Evolutionary conservation across 1,139 yeast genomes (phyloP).

Genomic region (Protomyces gravidus): DNA sequence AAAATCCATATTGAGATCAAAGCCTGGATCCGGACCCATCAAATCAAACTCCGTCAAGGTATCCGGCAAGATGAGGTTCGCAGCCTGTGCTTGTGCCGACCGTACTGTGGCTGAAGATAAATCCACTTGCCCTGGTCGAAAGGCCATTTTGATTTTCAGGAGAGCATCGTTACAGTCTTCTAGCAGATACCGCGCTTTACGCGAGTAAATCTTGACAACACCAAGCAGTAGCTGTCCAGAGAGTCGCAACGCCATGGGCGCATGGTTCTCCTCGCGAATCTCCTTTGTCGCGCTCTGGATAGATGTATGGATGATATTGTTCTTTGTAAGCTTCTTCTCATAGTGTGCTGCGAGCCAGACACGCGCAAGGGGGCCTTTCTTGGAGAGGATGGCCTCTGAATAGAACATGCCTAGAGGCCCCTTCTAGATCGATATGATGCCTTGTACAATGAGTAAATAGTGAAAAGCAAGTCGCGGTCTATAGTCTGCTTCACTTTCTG

Average conservation of each 20-base stretch:
- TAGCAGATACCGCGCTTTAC: constrained; percentile 76
- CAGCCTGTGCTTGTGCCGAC: constrained; percentile 42
- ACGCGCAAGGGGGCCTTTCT: constrained; percentile 73
- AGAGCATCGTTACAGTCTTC: constrained; percentile 83
- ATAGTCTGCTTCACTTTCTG: background rate
- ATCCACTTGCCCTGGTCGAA: constrained; percentile 50
- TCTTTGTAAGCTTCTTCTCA: constrained; percentile 73
- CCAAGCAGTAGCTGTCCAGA: constrained; percentile 88
- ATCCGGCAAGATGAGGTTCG: constrained; percentile 60
- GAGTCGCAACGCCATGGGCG: constrained; percentile 67
- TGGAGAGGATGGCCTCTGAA: constrained; percentile 35
- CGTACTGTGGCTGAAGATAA: constrained; percentile 47
- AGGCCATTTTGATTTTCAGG: constrained; percentile 67
- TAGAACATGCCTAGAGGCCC: constrained; percentile 21
- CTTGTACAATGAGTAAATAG: background rate
- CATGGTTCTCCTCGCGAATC: constrained; percentile 41
- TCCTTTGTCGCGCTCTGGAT: constrained; percentile 64
- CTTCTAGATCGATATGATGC: too few species aligned
- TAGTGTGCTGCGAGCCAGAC: constrained; percentile 93
- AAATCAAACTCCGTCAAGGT: constrained; percentile 76
- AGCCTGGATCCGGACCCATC: constrained; percentile 34
- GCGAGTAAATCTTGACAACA: constrained; percentile 78
- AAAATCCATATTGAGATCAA: constrained; percentile 28
- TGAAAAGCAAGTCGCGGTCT: background rate
- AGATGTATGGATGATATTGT: constrained; percentile 68